Base-by-base conservation (phyloP, 2,329 filamentous ascomycete species). In the Ophiostoma pallidulum region DNA sequence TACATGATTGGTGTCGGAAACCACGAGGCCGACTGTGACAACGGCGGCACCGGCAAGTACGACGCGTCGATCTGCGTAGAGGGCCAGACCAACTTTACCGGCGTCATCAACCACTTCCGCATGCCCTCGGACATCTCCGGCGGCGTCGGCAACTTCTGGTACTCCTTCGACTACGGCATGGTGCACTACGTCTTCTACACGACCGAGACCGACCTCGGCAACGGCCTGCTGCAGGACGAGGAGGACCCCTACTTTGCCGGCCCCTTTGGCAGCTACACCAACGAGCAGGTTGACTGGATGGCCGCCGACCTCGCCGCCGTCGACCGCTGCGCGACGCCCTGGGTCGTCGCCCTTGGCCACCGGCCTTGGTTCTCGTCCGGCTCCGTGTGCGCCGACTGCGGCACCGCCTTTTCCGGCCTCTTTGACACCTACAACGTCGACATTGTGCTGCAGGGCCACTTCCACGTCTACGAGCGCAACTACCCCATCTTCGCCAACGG, bases 311-410 rank as follows among this genome's bases (percentile, higher is more conserved):
- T 73, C 13, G 65, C 62, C 4, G 59, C 54, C 24, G 64, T 74
- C 24, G 62, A 73, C 56, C 66, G 70, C 40, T 62, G 49, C 26
- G 68, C 68, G 60, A 74, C 71, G 16, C 67, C 71, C 12, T 74
- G 71, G 71, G 63, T 74, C 31, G 62, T 73, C 39, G 68, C 65
- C 52, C 72, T 70, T 64, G 64, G 63, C 56, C 71, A 73, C 57
- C 66, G 68, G 16, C 71, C 68, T 22, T 72, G 74, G 66, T 74
- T 72, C 58, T 64, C 51, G 4, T 38, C 40, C 10, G 43, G 51
- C 18, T 32, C 37, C 28, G 40, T 31, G 31, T 51, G 48, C 45
- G 13, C 9, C 20, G 46, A 39, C 39, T 51, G 52, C 51, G 28
- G 22, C 0, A 9, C 22, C 8, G 53, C 36, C 5, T 56, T 56